Percentiles rank a stretch among this genome's conserved stretches.
Evolutionary conservation across 192 early-diverging fungal species (phyloP).

Genomic region (Coemansia sp.): DNA sequence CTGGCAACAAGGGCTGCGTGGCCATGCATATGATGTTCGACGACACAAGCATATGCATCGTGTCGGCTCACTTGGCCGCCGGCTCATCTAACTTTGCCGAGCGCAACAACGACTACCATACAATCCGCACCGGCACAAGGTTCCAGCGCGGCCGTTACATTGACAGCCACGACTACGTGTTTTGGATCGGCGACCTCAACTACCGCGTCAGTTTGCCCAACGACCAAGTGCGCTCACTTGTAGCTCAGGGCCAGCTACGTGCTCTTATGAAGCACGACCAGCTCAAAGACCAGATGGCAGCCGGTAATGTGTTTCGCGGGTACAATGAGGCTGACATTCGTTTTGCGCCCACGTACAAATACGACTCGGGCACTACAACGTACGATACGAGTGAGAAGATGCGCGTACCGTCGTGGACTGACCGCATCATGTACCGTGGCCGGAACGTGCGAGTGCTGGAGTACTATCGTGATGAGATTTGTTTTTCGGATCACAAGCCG

Average conservation of each 20-base stretch:
- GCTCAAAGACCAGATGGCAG: slow-evolving; percentile 61
- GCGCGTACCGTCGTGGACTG: slow-evolving; percentile 94
- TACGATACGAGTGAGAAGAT: slow-evolving; percentile 96
- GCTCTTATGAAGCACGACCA: slow-evolving; percentile 63
- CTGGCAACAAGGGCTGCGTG: slow-evolving; percentile 97
- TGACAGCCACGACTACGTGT: slow-evolving; percentile 74
- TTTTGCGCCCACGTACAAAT: slow-evolving; percentile 99
- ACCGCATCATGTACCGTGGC: slow-evolving; percentile 71
- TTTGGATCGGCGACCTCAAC: slow-evolving; percentile 95
- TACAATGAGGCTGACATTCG: slow-evolving; percentile 76
- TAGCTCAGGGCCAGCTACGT: slow-evolving; percentile 48
- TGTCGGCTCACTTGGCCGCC: slow-evolving; percentile 93
- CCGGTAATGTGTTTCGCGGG: slow-evolving; percentile 66
- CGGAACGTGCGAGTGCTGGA: slow-evolving; percentile 19
- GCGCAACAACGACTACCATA: slow-evolving; percentile 80
- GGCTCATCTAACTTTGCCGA: slow-evolving; percentile 74
- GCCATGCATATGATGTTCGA: slow-evolving; percentile 83
- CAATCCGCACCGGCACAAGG: slow-evolving; percentile 69
- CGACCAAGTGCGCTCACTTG: slow-evolving; percentile 59
- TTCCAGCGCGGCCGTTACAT: slow-evolving; percentile 71
- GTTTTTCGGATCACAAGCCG: slow-evolving; percentile 54
- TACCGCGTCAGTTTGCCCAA: slow-evolving; percentile 79
- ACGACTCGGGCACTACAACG: slow-evolving; percentile 71
- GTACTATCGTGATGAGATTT: slow-evolving; percentile 51
- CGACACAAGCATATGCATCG: slow-evolving; percentile 86